phyloP scores from a whole-genome alignment of 768 basidiomycete species.

The Glaciozyma antarctica region DNA sequence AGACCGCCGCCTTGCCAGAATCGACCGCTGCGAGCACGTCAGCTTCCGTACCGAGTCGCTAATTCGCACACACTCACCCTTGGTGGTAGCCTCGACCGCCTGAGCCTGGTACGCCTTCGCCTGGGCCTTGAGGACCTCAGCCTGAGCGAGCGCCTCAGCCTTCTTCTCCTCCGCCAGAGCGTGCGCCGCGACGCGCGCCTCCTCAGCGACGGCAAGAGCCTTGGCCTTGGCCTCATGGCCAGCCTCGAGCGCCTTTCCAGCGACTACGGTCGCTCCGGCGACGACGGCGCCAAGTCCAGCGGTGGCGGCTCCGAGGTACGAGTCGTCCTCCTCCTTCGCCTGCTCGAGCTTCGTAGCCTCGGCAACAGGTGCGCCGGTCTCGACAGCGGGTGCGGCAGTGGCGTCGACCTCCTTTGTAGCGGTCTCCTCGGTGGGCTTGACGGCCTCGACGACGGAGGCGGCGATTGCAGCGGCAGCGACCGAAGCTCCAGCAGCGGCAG shows the following conservation, averaged over 20 bases:
- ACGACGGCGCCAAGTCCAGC: background rate
- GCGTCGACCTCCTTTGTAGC: too few relatives aligned
- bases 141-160: background rate
- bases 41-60: too few relatives aligned
- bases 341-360: background rate
- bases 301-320: background rate
- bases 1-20: background rate
- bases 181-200: background rate
- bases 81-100: too few relatives aligned
- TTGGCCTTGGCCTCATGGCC: background rate
- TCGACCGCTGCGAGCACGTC: background rate
- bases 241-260: background rate
- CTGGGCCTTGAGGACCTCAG: background rate
- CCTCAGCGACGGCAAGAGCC: background rate
- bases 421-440: too few relatives aligned
- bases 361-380: background rate
- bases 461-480: background rate
- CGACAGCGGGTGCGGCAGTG: background rate
- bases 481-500: too few relatives aligned
- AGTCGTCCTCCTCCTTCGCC: background rate
- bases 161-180: background rate
- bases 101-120: background rate
- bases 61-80: too few relatives aligned
- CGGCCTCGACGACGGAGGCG: background rate
- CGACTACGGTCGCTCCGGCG: background rate